These are phyloP conservation scores for Tuber microsphaerosporum DNA, from an alignment of 495 filamentous ascomycete genomes.

Conservation along the genomic window DNA sequence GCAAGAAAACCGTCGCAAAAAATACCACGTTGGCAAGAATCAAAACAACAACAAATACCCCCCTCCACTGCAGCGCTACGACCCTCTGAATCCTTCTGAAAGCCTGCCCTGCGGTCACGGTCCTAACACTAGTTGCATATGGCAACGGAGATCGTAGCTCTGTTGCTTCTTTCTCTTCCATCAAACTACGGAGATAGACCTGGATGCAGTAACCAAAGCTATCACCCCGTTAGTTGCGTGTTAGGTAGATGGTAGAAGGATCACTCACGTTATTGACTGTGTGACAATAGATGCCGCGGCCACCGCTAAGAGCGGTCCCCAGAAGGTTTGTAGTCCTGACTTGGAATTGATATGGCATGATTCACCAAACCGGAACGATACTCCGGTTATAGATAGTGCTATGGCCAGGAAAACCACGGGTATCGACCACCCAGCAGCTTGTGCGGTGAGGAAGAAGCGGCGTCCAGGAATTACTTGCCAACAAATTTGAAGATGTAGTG, in stretches of 20 bases:
- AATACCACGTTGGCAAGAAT: slow-evolving; percentile 86
- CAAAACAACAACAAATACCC: slow-evolving; percentile 74
- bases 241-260: slow-evolving; percentile 40
- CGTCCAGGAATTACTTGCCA: slow-evolving; percentile 87
- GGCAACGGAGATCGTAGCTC: slow-evolving; percentile 57
- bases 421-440: slow-evolving; percentile 74
- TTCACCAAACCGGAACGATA: slow-evolving; percentile 85
- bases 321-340: slow-evolving; percentile 73
- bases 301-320: slow-evolving; percentile 79
- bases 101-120: slow-evolving; percentile 77
- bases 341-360: slow-evolving; percentile 88
- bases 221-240: slow-evolving; percentile 16
- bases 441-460: slow-evolving; percentile 82
- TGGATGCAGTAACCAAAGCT: slow-evolving; percentile 92
- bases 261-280: slow-evolving; percentile 53
- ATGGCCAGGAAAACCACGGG: slow-evolving; percentile 64
- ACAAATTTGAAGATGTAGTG: slow-evolving; percentile 93
- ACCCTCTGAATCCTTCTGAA: slow-evolving; percentile 79
- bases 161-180: slow-evolving; percentile 56
- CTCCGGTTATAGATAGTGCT: slow-evolving; percentile 76
- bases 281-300: slow-evolving; percentile 68
- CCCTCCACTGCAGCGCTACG: slow-evolving; percentile 89
- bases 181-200: slow-evolving; percentile 77
- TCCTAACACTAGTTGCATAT: slow-evolving; percentile 70
- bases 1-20: slow-evolving; percentile 83